Evolutionary conservation across 208 protist genomes (phyloP).

Genomic region (Vickermania ingenoplastis): DNA sequence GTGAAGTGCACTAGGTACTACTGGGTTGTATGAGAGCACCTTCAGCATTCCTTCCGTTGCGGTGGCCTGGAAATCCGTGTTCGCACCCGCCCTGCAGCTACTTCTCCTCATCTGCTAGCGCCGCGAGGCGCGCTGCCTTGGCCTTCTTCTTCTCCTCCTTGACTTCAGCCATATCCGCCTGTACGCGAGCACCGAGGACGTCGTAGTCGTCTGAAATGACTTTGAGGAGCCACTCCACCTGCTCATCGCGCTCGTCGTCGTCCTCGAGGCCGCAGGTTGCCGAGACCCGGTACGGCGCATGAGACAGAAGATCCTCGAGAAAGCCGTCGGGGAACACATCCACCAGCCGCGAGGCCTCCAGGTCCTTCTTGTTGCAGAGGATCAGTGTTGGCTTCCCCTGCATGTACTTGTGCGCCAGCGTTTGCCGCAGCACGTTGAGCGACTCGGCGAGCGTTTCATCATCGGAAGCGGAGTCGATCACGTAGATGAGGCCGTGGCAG

Average conservation of each 20-base stretch:
- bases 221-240: conserved; percentile 81
- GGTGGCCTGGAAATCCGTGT: too few relatives aligned
- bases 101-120: conserved; percentile 13
- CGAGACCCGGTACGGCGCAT: conserved; percentile 44
- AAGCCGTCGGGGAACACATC: conserved; percentile 78
- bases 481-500: conserved; percentile 83
- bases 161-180: conserved; percentile 41
- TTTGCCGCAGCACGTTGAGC: conserved; percentile 45
- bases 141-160: conserved; percentile 67
- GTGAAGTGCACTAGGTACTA: too few relatives aligned
- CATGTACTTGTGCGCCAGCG: conserved; percentile 90
- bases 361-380: conserved; percentile 99
- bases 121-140: conserved; percentile 48
- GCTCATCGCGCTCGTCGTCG: conserved; percentile 57
- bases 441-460: conserved; percentile 54
- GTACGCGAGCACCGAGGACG: conserved; percentile 37
- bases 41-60: too few relatives aligned
- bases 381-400: conserved; percentile 97
- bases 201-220: conserved; percentile 58
- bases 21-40: too few relatives aligned
- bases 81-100: background rate
- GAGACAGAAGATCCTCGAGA: conserved; percentile 37
- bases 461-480: conserved; percentile 68
- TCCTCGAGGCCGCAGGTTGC: conserved; percentile 72
- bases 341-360: conserved; percentile 58